Base-by-base conservation (phyloP, 371 early-diverging fungal genomes). In the Rhizopus stolonifer region DNA sequence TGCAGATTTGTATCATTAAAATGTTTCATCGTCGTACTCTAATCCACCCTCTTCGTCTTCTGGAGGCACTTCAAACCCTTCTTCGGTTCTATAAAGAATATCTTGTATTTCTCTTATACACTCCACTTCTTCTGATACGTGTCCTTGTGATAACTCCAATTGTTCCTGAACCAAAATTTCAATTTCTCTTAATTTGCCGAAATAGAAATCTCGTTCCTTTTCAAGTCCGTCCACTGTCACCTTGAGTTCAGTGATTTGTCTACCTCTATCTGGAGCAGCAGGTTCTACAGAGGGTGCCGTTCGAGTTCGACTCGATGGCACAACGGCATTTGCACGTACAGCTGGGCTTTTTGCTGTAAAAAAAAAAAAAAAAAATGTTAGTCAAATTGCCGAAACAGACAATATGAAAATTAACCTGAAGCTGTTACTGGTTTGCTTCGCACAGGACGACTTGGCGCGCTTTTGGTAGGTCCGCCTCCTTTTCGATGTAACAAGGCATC, bases 171-270 rank as follows among this genome's bases (percentile, higher is more conserved):
- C 84, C 45, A 88, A 71, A 26, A 95, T 83, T 63, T 97, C 98
- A 62, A 97, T 91, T 49, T 94, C 94, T 38, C 96, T 75, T 56
- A 97, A 73, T 70, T 95, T 95, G 33, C 78, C 69, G 62, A 93
- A 97, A 67, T 97, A 97, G 63, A 95, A 97, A 59, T 97, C 96
- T 26, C 98, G 84, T 69, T 97, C 96, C 76, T 90, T 92, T 69
- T 95, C 95, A 38, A 93, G 81, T 39, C 91, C 93, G 49, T 90
- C 91, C 25, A 95, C 84, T n/a, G 87, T 81, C 24, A 83, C 68
- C 65, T 91, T 89, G 46, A 91, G 72, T 58, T 93, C 91, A 8
- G 81, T 71, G 14, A 90, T 65, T 29, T 29, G 31, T 44, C 52
- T 56, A 6, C n/a, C n/a, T n/a, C n/a, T n/a, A n/a, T n/a, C n/a